Evolutionary conservation across 2,329 filamentous ascomycete species (phyloP).

Genomic region (Trichoderma sp.): DNA sequence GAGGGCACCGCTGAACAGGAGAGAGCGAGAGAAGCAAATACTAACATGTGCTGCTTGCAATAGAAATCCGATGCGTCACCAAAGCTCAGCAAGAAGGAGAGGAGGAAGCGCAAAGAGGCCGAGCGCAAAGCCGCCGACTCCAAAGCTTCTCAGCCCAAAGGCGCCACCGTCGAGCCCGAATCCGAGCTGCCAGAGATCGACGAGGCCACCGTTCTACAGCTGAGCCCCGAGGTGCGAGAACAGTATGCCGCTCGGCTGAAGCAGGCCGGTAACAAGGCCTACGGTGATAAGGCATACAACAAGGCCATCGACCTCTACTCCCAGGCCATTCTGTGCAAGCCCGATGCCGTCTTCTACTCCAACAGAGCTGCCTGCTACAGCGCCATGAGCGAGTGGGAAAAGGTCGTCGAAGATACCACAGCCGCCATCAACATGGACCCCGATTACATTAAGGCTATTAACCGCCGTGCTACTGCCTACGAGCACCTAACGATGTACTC

Average conservation of each 20-base stretch:
- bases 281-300: slow-evolving; percentile 90
- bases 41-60: slow-evolving; percentile 1
- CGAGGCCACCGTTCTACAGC: slow-evolving; percentile 55
- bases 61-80: slow-evolving; percentile 55
- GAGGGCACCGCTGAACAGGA: not conserved
- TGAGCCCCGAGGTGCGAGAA: slow-evolving; percentile 70
- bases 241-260: slow-evolving; percentile 90
- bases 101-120: slow-evolving; percentile 82
- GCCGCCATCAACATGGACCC: slow-evolving; percentile 91
- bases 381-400: slow-evolving; percentile 87
- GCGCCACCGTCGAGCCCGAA: slow-evolving; percentile 56
- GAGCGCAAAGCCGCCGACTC: slow-evolving; percentile 58
- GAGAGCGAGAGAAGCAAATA: not conserved
- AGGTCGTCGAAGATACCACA: slow-evolving; percentile 95
- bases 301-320: slow-evolving; percentile 93
- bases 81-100: slow-evolving; percentile 87
- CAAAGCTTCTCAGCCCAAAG: slow-evolving; percentile 47
- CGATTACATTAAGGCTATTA: slow-evolving; percentile 96
- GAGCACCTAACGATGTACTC: slow-evolving; percentile 90
- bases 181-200: slow-evolving; percentile 71
- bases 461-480: slow-evolving; percentile 94
- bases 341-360: slow-evolving; percentile 97
- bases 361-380: slow-evolving; percentile 98
- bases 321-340: slow-evolving; percentile 94
- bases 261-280: slow-evolving; percentile 93